These are phyloP conservation scores for Cyberlindnera bimundalis DNA, from an alignment of 805 yeast genomes.

Conservation along the genomic window DNA sequence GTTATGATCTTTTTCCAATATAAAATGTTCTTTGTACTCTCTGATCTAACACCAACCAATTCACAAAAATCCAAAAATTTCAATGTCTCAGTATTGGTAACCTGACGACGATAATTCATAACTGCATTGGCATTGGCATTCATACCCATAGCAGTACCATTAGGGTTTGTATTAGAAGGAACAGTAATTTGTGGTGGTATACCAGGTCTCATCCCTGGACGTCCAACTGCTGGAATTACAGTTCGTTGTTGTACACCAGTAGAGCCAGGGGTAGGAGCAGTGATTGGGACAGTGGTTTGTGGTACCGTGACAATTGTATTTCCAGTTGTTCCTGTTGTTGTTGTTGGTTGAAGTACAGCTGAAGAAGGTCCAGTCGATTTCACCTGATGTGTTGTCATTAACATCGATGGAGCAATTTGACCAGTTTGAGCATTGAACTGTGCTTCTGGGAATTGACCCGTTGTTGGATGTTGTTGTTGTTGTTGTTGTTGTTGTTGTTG, in stretches of 20 bases:
- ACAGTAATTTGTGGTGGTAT: background rate
- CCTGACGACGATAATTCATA: slow-evolving; percentile 34
- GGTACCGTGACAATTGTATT: no score
- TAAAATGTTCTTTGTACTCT: slow-evolving; percentile 39
- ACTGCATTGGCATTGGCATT: slow-evolving; percentile 7
- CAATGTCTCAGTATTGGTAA: slow-evolving; percentile 49
- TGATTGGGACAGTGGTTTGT: slow-evolving; percentile 8
- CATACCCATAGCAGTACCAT: background rate
- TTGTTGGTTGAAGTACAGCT: slow-evolving; percentile 5
- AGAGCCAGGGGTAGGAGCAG: background rate
- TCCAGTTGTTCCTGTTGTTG: slow-evolving; percentile 2
- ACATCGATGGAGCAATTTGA: slow-evolving; percentile 1
- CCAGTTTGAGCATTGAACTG: background rate
- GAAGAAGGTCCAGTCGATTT: slow-evolving; percentile 6
- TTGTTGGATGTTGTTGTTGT: slow-evolving; percentile 2
- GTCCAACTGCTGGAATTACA: background rate
- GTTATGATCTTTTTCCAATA: slow-evolving; percentile 49
- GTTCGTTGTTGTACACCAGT: slow-evolving; percentile 2
- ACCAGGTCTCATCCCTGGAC: slow-evolving; percentile 1
- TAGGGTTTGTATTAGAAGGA: background rate
- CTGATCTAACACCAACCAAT: slow-evolving; percentile 39
- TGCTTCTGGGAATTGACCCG: background rate
- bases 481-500: slow-evolving; percentile 4
- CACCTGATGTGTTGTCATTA: background rate
- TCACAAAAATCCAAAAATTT: slow-evolving; percentile 50